Base-by-base conservation (phyloP, 2,329 filamentous ascomycete species). In the Verticillium isaacii region DNA sequence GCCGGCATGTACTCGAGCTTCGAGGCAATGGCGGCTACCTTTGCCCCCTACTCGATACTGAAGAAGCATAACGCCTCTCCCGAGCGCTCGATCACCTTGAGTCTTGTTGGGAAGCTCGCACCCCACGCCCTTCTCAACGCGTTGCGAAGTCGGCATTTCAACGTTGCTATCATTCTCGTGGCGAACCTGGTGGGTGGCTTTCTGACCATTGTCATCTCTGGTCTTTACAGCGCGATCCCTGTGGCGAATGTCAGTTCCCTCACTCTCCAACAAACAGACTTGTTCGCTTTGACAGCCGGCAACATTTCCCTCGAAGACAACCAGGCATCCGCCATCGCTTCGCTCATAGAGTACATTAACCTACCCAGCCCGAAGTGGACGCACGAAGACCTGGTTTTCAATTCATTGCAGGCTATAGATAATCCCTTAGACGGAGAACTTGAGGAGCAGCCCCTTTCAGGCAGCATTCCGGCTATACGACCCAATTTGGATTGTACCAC, bases 321-420 rank as follows among this genome's bases (percentile, higher is more conserved):
- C 14, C 64, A 67, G 19, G 70, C 68, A 6, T 61, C 66, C 9
- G 66, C 68, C 9, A 64, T 72, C n/a, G 66, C 67, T 12, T 67
- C 66, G 19, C 37, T 73, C 3, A 67, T 73, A 5, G 64, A 71
- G 14, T 68, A 70, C 19, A 55, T 68, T 3, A 67, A 70, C 54
- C 45, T 74, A n/a, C 65, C 70, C 5, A 69, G 73, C 39, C 71
- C 72, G 0, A 62, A 69, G 50, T 73, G 72, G 72, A 73, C 71
- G 3, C 70, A 71, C 37, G 63, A 68, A 17, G 68, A 71, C 15
- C 65, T 74, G 2, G 70, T 66, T 2, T 68, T 73, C 59, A 68
- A 68, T 50, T 54, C 63, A 9, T 66, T 66, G 32, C 60, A 63
- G 11, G 64, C 62, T 12, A 61, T 60, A 2, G 41, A 61, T 6